phyloP scores from a whole-genome alignment of 1,139 yeast species.

The Zygoascus hellenicus region DNA sequence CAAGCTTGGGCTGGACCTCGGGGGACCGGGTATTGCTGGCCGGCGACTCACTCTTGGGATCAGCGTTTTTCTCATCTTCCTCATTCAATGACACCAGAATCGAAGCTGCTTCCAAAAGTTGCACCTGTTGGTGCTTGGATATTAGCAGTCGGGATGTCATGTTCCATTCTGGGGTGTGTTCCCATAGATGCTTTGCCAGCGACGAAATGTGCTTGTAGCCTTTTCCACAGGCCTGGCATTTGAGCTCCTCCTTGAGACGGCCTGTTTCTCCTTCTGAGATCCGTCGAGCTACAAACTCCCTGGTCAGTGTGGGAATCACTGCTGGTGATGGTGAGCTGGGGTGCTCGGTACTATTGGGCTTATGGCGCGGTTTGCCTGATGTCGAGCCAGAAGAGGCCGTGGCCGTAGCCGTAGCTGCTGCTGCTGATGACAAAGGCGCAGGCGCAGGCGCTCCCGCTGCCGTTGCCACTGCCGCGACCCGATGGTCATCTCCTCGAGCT shows the following conservation, averaged over 20 bases:
- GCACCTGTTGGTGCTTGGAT: constrained; percentile 90
- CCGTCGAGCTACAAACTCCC: constrained; percentile 75
- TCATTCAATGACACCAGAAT: constrained; percentile 80
- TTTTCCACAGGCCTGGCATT: constrained; percentile 87
- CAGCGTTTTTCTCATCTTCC: constrained; percentile 27
- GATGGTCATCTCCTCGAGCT: constrained; percentile 13
- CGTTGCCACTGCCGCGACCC: neutral
- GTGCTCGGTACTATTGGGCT: neutral
- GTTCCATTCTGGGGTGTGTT: constrained; percentile 91
- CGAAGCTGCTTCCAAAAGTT: constrained; percentile 80
- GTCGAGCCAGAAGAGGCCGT: neutral
- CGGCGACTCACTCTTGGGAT: neutral
- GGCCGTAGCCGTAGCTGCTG: neutral
- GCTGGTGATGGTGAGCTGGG: constrained; percentile 4
- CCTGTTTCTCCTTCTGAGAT: constrained; percentile 86
- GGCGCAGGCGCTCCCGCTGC: neutral
- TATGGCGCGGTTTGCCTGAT: constrained; percentile 7
- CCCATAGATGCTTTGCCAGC: constrained; percentile 71
- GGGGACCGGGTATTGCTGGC: neutral
- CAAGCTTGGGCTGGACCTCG: constrained; percentile 8
- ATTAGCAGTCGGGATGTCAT: constrained; percentile 72
- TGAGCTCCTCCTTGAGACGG: constrained; percentile 70
- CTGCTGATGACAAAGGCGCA: neutral
- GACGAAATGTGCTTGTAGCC: constrained; percentile 84
- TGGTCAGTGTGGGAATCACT: constrained; percentile 37